Percentiles rank a stretch among this genome's conserved stretches.
phyloP scores from a whole-genome alignment of 1,284 basidiomycete species.

The Cerrena zonata region DNA sequence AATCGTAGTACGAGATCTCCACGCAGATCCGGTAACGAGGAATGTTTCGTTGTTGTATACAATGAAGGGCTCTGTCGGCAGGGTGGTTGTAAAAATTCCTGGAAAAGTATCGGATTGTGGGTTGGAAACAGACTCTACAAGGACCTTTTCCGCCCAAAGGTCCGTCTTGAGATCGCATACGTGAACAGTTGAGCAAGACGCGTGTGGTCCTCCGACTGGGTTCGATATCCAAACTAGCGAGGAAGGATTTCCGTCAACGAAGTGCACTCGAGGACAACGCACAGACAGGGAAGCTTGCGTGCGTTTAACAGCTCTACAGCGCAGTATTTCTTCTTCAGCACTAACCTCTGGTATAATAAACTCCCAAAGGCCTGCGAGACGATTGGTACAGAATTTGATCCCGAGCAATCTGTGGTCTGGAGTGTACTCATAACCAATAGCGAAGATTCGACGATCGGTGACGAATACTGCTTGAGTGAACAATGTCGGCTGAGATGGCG shows the following conservation, averaged over 20 bases:
- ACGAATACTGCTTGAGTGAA: slow-evolving; percentile 57
- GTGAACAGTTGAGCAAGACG: slow-evolving; percentile 50
- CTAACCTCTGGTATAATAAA: slow-evolving; percentile 26
- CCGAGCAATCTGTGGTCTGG: slow-evolving; percentile 56
- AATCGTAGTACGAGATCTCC: slow-evolving; percentile 48
- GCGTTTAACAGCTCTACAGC: slow-evolving; percentile 31
- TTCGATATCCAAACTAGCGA: slow-evolving; percentile 52
- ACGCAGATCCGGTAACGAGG: slow-evolving; percentile 44
- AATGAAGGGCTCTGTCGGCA: slow-evolving; percentile 44
- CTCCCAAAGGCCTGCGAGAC: slow-evolving; percentile 54
- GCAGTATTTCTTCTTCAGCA: slow-evolving; percentile 5
- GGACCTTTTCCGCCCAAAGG: slow-evolving; percentile 14
- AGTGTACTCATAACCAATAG: slow-evolving; percentile 57
- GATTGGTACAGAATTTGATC: slow-evolving; percentile 57
- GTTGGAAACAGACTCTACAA: slow-evolving; percentile 38
- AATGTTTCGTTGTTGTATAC: slow-evolving; percentile 19
- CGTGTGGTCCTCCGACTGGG: slow-evolving; percentile 54
- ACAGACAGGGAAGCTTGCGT: slow-evolving; percentile 41
- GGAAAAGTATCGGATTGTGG: slow-evolving; percentile 44
- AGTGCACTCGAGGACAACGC: slow-evolving; percentile 49
- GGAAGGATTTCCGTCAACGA: slow-evolving; percentile 18
- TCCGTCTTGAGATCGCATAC: slow-evolving; percentile 28
- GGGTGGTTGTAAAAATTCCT: slow-evolving; percentile 53
- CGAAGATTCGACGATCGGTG: slow-evolving; percentile 40
- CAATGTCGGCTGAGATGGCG: slow-evolving; percentile 22